Evolutionary conservation across 495 filamentous ascomycete species (phyloP).

Genomic region (Cetradonia linearis): DNA sequence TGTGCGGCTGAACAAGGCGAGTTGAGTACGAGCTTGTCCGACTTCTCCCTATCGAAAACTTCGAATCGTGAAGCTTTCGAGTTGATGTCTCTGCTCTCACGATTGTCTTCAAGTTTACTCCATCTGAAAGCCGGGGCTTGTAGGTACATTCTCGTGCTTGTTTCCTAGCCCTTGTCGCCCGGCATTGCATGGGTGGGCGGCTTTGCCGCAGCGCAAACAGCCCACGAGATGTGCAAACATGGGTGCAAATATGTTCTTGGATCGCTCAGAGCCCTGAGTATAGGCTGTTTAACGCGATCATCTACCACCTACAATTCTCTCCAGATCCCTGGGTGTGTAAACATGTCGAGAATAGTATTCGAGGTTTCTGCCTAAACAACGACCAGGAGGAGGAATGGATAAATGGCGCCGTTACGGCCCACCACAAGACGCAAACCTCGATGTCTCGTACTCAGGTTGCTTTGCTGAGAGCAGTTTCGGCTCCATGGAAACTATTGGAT

Average conservation of each 20-base stretch:
- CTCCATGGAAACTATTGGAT: neutral
- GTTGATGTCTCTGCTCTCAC: neutral
- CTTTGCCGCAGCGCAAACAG: neutral
- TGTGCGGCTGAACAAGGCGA: neutral
- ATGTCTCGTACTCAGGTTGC: neutral
- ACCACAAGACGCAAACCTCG: neutral
- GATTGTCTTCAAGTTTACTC: neutral
- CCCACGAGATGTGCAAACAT: neutral
- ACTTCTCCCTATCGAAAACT: neutral
- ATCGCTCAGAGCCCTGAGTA: neutral
- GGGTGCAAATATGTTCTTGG: neutral
- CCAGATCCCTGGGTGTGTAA: neutral
- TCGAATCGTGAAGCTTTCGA: neutral
- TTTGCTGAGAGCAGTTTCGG: neutral
- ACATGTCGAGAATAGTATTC: neutral
- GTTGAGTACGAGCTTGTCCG: neutral
- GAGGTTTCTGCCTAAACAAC: neutral
- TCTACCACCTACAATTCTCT: neutral
- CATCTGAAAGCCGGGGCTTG: neutral
- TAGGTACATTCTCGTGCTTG: neutral
- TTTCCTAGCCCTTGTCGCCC: neutral
- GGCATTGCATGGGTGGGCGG: neutral
- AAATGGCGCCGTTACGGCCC: neutral
- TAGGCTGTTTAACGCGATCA: neutral
- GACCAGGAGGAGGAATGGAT: neutral